phyloP scores from a whole-genome alignment of 2,329 filamentous ascomycete genomes.

The Cryphonectria japonica region DNA sequence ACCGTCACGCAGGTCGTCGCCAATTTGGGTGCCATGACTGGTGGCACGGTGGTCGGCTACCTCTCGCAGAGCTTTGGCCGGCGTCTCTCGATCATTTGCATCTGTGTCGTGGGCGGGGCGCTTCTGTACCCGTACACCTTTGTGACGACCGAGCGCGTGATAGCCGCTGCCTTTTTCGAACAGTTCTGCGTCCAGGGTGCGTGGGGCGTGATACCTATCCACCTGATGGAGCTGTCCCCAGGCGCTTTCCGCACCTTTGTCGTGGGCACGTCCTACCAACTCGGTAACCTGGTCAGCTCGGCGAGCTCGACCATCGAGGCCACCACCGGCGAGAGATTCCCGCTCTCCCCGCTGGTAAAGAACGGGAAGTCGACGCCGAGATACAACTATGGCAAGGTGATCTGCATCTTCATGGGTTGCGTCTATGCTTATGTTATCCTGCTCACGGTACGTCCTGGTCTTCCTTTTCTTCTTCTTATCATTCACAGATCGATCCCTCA shows the following conservation, averaged over 20 bases:
- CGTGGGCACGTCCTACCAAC: slow-evolving; percentile 74
- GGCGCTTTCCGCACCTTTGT: slow-evolving; percentile 75
- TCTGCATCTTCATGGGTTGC: slow-evolving; percentile 89
- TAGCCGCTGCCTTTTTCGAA: slow-evolving; percentile 82
- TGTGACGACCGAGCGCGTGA: slow-evolving; percentile 62
- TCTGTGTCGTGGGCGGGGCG: slow-evolving; percentile 69
- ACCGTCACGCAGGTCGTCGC: slow-evolving; percentile 75
- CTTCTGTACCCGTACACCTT: slow-evolving; percentile 86
- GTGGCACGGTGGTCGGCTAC: slow-evolving; percentile 70
- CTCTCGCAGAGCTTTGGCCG: slow-evolving; percentile 71
- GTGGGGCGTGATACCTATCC: slow-evolving; percentile 77
- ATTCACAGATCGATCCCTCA: background rate
- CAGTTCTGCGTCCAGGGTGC: slow-evolving; percentile 79
- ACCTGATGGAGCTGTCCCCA: slow-evolving; percentile 76
- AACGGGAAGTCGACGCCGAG: slow-evolving; percentile 50
- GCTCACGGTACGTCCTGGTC: slow-evolving; percentile 47
- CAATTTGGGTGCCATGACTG: slow-evolving; percentile 70
- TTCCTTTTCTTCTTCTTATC: too few species aligned
- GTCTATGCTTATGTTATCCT: slow-evolving; percentile 69
- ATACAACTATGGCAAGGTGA: slow-evolving; percentile 80
- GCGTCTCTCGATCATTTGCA: slow-evolving; percentile 68
- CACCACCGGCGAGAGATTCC: slow-evolving; percentile 74
- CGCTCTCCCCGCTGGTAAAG: slow-evolving; percentile 54
- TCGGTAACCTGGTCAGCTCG: slow-evolving; percentile 74
- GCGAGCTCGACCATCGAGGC: slow-evolving; percentile 77